Evolutionary conservation across 1,139 yeast species (phyloP).

Genomic region (Lodderomyces theae): DNA sequence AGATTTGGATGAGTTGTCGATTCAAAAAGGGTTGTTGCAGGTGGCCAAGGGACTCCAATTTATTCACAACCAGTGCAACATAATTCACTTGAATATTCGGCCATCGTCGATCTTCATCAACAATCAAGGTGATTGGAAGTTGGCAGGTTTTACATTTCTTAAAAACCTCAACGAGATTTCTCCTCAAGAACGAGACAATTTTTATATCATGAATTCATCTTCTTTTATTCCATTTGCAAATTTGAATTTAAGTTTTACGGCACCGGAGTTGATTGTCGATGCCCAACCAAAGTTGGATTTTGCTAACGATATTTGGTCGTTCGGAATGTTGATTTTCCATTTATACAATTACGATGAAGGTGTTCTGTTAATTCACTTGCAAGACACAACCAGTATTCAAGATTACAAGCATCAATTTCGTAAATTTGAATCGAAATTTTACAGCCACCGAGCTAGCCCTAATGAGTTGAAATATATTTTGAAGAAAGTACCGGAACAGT

Average conservation of each 20-base stretch:
- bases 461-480: slow-evolving; percentile 48
- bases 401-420: slow-evolving; percentile 49
- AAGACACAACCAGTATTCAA: slow-evolving; percentile 44
- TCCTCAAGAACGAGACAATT: slow-evolving; percentile 50
- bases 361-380: slow-evolving; percentile 38
- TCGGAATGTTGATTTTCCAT: slow-evolving; percentile 72
- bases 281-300: slow-evolving; percentile 46
- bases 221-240: slow-evolving; percentile 79
- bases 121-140: slow-evolving; percentile 91
- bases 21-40: slow-evolving; percentile 85
- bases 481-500: slow-evolving; percentile 37
- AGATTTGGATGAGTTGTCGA: slow-evolving; percentile 60
- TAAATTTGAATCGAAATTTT: slow-evolving; percentile 40
- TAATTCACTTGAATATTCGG: slow-evolving; percentile 74
- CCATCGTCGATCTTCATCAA: slow-evolving; percentile 78
- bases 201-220: slow-evolving; percentile 61
- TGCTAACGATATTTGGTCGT: slow-evolving; percentile 79
- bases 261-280: slow-evolving; percentile 32
- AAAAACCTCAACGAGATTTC: slow-evolving; percentile 52
- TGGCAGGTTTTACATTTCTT: slow-evolving; percentile 71
- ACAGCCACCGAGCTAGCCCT: slow-evolving; percentile 34
- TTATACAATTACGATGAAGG: slow-evolving; percentile 52
- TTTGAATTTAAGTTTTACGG: slow-evolving; percentile 64
- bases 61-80: slow-evolving; percentile 71
- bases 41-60: slow-evolving; percentile 76